phyloP scores from a whole-genome alignment of 78 protist species.

The Monocercomonoides exilis region DNA sequence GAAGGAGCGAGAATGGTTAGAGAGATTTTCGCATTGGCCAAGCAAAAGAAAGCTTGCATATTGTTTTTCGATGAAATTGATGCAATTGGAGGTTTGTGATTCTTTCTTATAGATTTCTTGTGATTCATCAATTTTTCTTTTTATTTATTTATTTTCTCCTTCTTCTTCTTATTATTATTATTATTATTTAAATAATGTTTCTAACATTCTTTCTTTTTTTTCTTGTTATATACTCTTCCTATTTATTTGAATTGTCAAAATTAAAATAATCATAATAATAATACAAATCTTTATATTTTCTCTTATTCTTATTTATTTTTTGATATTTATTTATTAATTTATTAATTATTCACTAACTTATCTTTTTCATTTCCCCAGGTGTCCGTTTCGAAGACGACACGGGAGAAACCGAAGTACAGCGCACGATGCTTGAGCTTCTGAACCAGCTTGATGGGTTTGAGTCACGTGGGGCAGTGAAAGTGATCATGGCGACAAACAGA shows the following conservation, averaged over 20 bases:
- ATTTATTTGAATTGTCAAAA: too few species aligned
- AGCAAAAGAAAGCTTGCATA: slow-evolving; percentile 89
- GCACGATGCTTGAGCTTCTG: slow-evolving; percentile 98
- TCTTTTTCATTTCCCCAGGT: slow-evolving; percentile 34
- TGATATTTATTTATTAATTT: too few species aligned
- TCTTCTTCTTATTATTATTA: too few species aligned
- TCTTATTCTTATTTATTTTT: neutral
- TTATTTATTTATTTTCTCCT: neutral
- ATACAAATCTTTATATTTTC: neutral
- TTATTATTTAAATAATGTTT: too few species aligned
- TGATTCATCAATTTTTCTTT: neutral
- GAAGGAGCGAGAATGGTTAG: slow-evolving; percentile 99
- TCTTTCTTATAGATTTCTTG: neutral
- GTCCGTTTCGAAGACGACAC: slow-evolving; percentile 90
- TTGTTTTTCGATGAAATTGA: slow-evolving; percentile 98
- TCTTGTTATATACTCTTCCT: neutral
- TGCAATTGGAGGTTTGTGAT: slow-evolving; percentile 82
- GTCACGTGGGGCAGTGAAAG: slow-evolving; percentile 96
- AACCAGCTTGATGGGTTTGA: slow-evolving; percentile 99
- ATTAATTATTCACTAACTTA: neutral
- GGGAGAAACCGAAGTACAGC: slow-evolving; percentile 97
- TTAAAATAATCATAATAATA: too few species aligned
- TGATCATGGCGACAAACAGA: slow-evolving; percentile 92
- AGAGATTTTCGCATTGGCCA: slow-evolving; percentile 96
- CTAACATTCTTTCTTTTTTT: neutral